Evolutionary conservation across 371 early-diverging fungal genomes (phyloP).

Genomic region (Parasitella parasitica): DNA sequence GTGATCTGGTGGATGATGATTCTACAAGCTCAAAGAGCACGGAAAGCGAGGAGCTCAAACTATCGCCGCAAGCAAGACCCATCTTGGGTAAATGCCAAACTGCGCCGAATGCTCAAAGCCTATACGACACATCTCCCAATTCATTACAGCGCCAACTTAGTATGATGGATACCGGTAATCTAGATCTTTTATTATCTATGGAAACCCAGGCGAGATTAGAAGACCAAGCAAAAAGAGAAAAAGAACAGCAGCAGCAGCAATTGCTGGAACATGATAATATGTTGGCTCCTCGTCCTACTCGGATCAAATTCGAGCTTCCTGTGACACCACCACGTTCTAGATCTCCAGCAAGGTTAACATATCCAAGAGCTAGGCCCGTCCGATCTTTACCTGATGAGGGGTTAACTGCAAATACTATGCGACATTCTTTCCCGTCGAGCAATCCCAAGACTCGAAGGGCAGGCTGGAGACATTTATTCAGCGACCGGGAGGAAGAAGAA

Average conservation of each 20-base stretch:
- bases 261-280: not conserved
- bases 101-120: not conserved
- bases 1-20: not conserved
- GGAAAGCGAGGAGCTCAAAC: not conserved
- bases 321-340: slow-evolving; percentile 25
- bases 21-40: slow-evolving; percentile 2
- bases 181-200: slow-evolving; percentile 19
- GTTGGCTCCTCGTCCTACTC: slow-evolving; percentile 18
- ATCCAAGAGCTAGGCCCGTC: slow-evolving; percentile 20
- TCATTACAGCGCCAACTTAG: not conserved
- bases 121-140: not conserved
- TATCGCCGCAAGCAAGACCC: not conserved
- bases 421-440: slow-evolving; percentile 2
- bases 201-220: slow-evolving; percentile 29
- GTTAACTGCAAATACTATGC: slow-evolving; percentile 7
- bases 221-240: slow-evolving; percentile 14
- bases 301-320: slow-evolving; percentile 32
- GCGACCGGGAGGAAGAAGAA: slow-evolving; percentile 23
- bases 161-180: slow-evolving; percentile 9
- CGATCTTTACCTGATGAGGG: slow-evolving; percentile 26
- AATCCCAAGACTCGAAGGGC: slow-evolving; percentile 8
- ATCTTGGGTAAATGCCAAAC: slow-evolving; percentile 4
- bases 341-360: slow-evolving; percentile 18
- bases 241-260: slow-evolving; percentile 4
- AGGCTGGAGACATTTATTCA: slow-evolving; percentile 18